These are phyloP conservation scores for Blakeslea trispora DNA, from an alignment of 371 early-diverging fungal genomes.

Conservation along the genomic window DNA sequence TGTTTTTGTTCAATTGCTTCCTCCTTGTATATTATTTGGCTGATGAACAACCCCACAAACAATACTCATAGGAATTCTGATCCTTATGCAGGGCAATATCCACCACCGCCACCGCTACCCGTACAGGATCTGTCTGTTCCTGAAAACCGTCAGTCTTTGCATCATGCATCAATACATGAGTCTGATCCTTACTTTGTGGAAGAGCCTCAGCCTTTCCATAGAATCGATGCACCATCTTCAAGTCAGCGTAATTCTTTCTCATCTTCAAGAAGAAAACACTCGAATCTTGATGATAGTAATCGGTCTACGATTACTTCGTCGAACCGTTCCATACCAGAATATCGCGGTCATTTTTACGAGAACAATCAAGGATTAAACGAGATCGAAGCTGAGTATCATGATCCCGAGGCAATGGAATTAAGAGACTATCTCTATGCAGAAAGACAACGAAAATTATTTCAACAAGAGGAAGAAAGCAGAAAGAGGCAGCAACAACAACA, in stretches of 20 bases:
- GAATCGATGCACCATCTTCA: conserved; percentile 9
- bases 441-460: conserved; percentile 21
- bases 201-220: conserved; percentile 14
- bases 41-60: neutral
- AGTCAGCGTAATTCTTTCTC: neutral
- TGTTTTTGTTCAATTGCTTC: conserved; percentile 8
- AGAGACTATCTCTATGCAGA: conserved; percentile 27
- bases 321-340: conserved; percentile 7
- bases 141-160: conserved; percentile 4
- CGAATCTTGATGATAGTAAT: conserved; percentile 2
- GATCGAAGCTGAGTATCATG: conserved; percentile 16
- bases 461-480: conserved; percentile 9
- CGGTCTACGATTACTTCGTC: conserved; percentile 3
- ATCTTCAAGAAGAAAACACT: conserved; percentile 4
- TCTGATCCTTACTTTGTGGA: neutral
- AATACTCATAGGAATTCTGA: conserved; percentile 13
- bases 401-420: conserved; percentile 24
- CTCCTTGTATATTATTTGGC: conserved; percentile 6
- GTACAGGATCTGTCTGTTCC: conserved; percentile 7
- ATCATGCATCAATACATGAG: neutral
- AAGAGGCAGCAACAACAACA: conserved; percentile 1
- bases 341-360: conserved; percentile 11
- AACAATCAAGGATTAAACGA: neutral
- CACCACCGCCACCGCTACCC: conserved; percentile 27
- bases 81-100: conserved; percentile 43